phyloP scores from a whole-genome alignment of 2,329 filamentous ascomycete genomes.

The Parafenestella ontariensis region DNA sequence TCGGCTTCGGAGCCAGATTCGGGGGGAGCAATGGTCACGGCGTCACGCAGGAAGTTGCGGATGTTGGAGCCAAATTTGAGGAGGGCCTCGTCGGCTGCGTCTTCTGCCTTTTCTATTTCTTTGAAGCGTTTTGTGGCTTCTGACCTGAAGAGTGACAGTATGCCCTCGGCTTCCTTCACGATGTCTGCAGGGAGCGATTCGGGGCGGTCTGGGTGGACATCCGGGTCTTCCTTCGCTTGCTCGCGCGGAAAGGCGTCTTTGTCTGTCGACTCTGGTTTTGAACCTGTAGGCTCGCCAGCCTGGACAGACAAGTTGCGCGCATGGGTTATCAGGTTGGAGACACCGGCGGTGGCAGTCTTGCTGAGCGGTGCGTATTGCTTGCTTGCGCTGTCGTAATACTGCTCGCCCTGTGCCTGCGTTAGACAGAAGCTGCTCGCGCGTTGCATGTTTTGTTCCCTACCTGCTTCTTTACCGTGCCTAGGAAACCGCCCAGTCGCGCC shows the following conservation, averaged over 20 bases:
- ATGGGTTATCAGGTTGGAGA: conserved; percentile 75
- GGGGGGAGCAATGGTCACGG: conserved; percentile 85
- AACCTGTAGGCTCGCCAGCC: conserved; percentile 26
- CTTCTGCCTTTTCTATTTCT: conserved; percentile 89
- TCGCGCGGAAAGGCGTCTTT: conserved; percentile 15
- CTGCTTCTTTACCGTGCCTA: conserved; percentile 93
- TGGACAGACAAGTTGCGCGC: conserved; percentile 75
- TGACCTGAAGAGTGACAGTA: conserved; percentile 76
- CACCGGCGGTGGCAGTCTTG: conserved; percentile 81
- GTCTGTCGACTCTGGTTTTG: conserved; percentile 22
- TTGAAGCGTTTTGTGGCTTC: conserved; percentile 85
- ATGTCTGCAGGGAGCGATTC: conserved; percentile 59
- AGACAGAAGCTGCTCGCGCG: conserved; percentile 5
- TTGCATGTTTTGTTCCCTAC: conserved; percentile 53
- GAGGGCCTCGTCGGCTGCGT: conserved; percentile 94
- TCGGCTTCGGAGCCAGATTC: conserved; percentile 56
- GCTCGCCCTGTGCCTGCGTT: conserved; percentile 69
- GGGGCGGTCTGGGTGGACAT: conserved; percentile 48
- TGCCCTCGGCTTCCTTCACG: conserved; percentile 64
- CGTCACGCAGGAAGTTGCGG: conserved; percentile 86
- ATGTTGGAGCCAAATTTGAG: conserved; percentile 91
- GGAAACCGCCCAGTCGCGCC: conserved; percentile 82
- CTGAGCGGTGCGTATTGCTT: conserved; percentile 83
- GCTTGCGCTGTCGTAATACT: conserved; percentile 81
- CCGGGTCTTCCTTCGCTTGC: conserved; percentile 24